Evolutionary conservation across 176 grass and related monocot species (phyloP).

Genomic region (Saccharum spontaneum): DNA sequence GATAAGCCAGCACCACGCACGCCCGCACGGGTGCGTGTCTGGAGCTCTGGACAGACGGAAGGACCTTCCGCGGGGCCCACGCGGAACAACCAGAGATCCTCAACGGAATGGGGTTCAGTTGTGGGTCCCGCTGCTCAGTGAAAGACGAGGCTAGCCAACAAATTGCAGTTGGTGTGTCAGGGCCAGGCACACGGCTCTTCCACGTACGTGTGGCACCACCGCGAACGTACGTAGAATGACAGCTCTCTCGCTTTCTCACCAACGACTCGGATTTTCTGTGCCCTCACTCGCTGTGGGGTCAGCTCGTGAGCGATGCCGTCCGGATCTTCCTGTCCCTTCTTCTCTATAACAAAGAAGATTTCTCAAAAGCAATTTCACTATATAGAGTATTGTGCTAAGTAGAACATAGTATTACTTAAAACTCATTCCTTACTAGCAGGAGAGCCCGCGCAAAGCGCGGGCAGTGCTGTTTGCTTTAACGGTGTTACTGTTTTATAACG

Average conservation of each 20-base stretch:
- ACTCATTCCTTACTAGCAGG: too few relatives aligned
- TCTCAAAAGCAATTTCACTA: too few relatives aligned
- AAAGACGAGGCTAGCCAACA: not conserved
- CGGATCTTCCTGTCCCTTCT: too few relatives aligned
- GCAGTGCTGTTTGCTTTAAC: too few relatives aligned
- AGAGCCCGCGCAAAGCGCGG: too few relatives aligned
- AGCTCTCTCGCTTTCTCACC: not conserved
- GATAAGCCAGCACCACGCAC: too few relatives aligned
- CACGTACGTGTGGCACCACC: constrained; percentile 19
- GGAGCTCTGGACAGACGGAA: not conserved
- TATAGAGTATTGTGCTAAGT: too few relatives aligned
- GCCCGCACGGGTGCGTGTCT: constrained; percentile 21
- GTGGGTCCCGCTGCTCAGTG: not conserved
- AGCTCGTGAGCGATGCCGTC: too few relatives aligned
- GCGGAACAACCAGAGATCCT: not conserved
- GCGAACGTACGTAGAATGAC: too few relatives aligned
- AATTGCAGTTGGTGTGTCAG: not conserved
- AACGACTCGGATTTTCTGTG: not conserved
- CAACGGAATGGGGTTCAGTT: not conserved
- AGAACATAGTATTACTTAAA: too few relatives aligned
- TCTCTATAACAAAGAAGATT: too few relatives aligned
- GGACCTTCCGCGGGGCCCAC: not conserved
- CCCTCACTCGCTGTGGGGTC: not conserved
- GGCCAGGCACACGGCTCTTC: not conserved
- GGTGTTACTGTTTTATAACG: too few relatives aligned